Evolutionary conservation across 108 stramenopile genomes (phyloP).

Genomic region (Phaeodactylum tricornutum): DNA sequence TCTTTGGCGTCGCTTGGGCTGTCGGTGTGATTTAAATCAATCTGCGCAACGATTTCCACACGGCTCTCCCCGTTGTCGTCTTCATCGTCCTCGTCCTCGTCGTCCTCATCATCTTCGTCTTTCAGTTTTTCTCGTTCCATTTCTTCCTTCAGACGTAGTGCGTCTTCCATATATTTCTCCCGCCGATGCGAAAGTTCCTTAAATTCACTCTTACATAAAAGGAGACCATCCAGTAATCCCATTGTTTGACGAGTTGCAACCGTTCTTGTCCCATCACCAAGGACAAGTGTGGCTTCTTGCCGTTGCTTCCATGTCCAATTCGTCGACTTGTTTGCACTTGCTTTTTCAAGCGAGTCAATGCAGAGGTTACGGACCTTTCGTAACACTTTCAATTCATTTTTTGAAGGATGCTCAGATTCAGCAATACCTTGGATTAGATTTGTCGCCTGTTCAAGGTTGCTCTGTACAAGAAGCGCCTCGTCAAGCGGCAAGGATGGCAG

Average conservation of each 20-base stretch:
- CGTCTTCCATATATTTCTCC: constrained; percentile 76
- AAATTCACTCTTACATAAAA: constrained; percentile 32
- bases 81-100: constrained; percentile 76
- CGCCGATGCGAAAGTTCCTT: constrained; percentile 40
- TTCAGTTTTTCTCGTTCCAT: constrained; percentile 48
- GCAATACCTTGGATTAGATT: not conserved
- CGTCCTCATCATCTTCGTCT: constrained; percentile 48
- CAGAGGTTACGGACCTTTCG: not conserved
- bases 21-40: not conserved
- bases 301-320: not conserved
- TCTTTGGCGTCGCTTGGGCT: constrained; percentile 2
- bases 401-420: not conserved
- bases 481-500: not conserved
- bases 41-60: not conserved
- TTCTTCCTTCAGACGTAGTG: constrained; percentile 62
- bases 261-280: too few relatives aligned
- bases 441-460: not conserved
- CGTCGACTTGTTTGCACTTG: not conserved
- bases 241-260: constrained; percentile 22
- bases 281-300: not conserved
- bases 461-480: not conserved
- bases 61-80: constrained; percentile 8
- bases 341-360: not conserved
- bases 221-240: constrained; percentile 38
- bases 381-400: not conserved